Percentiles rank a stretch among this genome's conserved stretches.
phyloP scores from a whole-genome alignment of 2,329 filamentous ascomycete genomes.

The Scedosporium boydii region DNA sequence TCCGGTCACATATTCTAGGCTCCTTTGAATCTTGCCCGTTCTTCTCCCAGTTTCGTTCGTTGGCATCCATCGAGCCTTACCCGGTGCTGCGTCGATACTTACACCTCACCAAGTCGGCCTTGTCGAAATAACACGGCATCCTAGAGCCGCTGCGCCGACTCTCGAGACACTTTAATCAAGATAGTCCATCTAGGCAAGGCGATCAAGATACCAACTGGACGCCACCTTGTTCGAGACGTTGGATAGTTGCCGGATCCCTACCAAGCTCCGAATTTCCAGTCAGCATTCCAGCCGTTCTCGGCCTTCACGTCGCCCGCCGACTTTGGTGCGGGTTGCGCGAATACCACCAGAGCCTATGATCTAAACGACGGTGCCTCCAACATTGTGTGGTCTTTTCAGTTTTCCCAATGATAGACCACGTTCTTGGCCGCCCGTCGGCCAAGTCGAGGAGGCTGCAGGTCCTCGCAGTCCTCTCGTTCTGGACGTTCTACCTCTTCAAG shows the following conservation, averaged over 20 bases:
- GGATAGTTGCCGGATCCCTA: background rate
- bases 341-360: background rate
- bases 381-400: background rate
- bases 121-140: background rate
- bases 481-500: slow-evolving; percentile 76
- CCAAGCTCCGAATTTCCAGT: background rate
- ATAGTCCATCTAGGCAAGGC: background rate
- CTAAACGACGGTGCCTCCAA: background rate
- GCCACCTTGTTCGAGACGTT: too few relatives aligned
- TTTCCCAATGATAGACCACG: slow-evolving; percentile 64
- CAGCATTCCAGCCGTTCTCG: background rate
- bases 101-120: background rate
- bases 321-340: background rate
- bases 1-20: background rate
- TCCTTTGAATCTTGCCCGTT: background rate
- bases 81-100: background rate
- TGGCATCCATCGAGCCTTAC: background rate
- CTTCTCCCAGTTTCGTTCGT: background rate
- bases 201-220: background rate
- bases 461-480: slow-evolving; percentile 81
- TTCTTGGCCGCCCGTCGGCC: slow-evolving; percentile 80
- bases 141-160: background rate
- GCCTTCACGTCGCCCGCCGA: too few relatives aligned
- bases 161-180: background rate
- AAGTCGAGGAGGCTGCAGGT: slow-evolving; percentile 91